Conservation (phyloP, 257 asterid genomes). For the Solanum rostratum region DNA sequence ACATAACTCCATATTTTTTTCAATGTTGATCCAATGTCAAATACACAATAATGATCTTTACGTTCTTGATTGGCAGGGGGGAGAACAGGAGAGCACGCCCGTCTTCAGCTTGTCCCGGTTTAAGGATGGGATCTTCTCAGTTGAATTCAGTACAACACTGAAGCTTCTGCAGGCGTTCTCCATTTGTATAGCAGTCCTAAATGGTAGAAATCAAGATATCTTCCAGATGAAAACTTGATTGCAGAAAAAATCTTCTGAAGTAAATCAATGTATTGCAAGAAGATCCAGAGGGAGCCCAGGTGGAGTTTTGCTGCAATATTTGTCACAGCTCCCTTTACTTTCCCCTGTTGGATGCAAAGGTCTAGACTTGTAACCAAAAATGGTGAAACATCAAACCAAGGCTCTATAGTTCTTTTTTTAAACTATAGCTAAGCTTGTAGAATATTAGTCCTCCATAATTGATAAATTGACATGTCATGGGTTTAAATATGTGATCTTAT, state of each 20-base stretch:
- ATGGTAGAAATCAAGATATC: slow-evolving; percentile 18
- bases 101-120: slow-evolving; percentile 34
- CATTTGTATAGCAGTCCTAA: slow-evolving; percentile 38
- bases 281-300: slow-evolving; percentile 6
- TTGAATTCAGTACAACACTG: slow-evolving; percentile 50
- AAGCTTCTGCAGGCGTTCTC: slow-evolving; percentile 59
- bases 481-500: neutral
- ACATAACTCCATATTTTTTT: neutral
- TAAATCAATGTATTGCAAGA: slow-evolving; percentile 2
- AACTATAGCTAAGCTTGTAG: neutral
- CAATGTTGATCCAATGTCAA: neutral
- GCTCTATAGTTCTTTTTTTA: slow-evolving; percentile 2
- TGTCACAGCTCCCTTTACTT: slow-evolving; percentile 20
- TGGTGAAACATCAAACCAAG: neutral
- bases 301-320: slow-evolving; percentile 26
- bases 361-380: slow-evolving; percentile 2
- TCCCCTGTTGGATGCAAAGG: slow-evolving; percentile 39
- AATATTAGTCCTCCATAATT: neutral
- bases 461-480: neutral
- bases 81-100: slow-evolving; percentile 21
- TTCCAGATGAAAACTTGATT: slow-evolving; percentile 5
- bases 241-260: slow-evolving; percentile 16
- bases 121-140: slow-evolving; percentile 54
- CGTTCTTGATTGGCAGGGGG: slow-evolving; percentile 28
- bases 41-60: neutral